These are phyloP conservation scores for Funneliformis caledonium DNA, from an alignment of 371 early-diverging fungal species.

Conservation along the genomic window DNA sequence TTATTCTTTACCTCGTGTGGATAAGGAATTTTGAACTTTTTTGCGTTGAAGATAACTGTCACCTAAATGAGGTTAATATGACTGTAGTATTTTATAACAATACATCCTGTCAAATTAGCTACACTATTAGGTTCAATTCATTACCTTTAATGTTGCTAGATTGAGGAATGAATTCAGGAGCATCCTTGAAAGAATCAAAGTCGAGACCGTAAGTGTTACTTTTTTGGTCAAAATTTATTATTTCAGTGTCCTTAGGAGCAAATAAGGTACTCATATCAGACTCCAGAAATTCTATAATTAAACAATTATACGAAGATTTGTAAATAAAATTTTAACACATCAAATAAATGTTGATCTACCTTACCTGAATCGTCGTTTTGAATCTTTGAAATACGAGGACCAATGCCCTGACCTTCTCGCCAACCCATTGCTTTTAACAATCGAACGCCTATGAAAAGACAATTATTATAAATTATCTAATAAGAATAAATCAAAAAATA, in stretches of 20 bases:
- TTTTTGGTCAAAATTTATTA: conserved; percentile 62
- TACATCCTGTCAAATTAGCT: not conserved
- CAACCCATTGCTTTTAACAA: conserved; percentile 82
- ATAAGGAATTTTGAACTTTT: not conserved
- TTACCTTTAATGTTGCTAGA: conserved; percentile 20
- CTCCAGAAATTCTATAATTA: not conserved
- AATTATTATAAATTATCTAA: not conserved
- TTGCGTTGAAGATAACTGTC: conserved; percentile 11
- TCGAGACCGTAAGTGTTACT: conserved; percentile 71
- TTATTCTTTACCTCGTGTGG: not conserved
- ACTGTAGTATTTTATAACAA: conserved; percentile 41
- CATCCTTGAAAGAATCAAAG: conserved; percentile 65
- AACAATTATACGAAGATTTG: not conserved
- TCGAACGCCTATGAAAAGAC: conserved; percentile 52
- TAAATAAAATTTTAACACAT: not conserved
- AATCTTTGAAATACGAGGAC: conserved; percentile 60
- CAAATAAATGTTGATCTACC: not conserved
- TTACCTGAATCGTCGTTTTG: conserved; percentile 38
- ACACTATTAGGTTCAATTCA: conserved; percentile 25
- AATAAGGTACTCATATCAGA: conserved; percentile 45
- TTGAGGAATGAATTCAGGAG: conserved; percentile 64
- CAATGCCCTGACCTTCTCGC: conserved; percentile 86
- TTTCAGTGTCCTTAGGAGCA: conserved; percentile 75
- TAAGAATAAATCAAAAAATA: not conserved
- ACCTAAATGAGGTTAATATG: conserved; percentile 30